Evolutionary conservation across 2,329 filamentous ascomycete genomes (phyloP).

Genomic region (Calonectria hawksworthii): DNA sequence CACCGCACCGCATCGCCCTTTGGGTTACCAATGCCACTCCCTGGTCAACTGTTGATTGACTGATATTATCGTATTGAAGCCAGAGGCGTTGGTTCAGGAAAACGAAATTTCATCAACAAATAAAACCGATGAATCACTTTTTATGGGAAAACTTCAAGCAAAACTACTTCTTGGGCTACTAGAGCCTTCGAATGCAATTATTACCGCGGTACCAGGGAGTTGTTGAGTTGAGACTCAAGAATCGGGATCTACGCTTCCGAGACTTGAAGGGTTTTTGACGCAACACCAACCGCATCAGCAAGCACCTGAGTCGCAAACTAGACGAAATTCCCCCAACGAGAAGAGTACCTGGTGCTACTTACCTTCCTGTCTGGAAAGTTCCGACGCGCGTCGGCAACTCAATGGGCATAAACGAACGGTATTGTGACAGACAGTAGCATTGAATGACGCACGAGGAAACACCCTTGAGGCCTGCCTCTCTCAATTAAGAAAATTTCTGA

Average conservation of each 20-base stretch:
- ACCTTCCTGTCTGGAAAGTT: background rate
- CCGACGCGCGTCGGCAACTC: slow-evolving; percentile 20
- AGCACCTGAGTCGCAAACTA: background rate
- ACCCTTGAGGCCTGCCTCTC: slow-evolving; percentile 20
- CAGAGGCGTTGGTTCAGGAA: background rate
- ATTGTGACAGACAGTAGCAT: slow-evolving; percentile 14
- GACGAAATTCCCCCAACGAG: background rate
- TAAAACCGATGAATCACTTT: background rate
- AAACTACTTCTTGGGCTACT: background rate
- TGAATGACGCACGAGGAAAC: slow-evolving; percentile 20
- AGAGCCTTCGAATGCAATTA: background rate
- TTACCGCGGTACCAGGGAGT: background rate
- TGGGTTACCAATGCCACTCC: background rate
- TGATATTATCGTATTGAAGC: background rate
- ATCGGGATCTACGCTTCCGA: slow-evolving; percentile 45
- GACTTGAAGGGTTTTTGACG: slow-evolving; percentile 32
- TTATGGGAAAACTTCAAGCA: background rate
- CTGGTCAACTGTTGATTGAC: background rate
- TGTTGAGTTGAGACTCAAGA: slow-evolving; percentile 7
- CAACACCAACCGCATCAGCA: background rate
- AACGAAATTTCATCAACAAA: background rate
- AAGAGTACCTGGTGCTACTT: background rate
- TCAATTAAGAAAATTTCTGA: slow-evolving; percentile 15
- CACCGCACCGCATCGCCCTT: background rate
- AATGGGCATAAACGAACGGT: background rate